These are phyloP conservation scores for Boletus coccyginus DNA, from an alignment of 768 basidiomycete genomes.

Conservation along the genomic window DNA sequence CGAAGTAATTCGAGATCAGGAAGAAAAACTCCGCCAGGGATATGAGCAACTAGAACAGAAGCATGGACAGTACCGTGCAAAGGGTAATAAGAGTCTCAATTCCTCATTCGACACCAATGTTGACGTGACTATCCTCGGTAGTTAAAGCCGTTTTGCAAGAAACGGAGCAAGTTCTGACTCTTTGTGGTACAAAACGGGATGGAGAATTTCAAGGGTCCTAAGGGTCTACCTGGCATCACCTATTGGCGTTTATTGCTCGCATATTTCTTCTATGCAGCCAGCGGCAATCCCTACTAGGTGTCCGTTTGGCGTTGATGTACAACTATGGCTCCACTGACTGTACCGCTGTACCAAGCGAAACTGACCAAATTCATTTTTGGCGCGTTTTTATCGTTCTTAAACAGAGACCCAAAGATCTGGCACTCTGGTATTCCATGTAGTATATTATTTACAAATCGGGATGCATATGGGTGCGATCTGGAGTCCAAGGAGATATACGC, in stretches of 20 bases:
- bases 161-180: conserved; percentile 41
- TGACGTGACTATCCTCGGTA: conserved; percentile 18
- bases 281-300: background rate
- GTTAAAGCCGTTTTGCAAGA: conserved; percentile 44
- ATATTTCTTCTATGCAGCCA: background rate
- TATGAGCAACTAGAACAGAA: conserved; percentile 41
- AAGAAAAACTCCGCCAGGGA: conserved; percentile 37
- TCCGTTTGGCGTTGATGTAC: background rate
- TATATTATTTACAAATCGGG: background rate
- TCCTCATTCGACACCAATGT: background rate
- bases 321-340: background rate
- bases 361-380: background rate
- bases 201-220: conserved; percentile 14
- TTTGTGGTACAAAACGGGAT: conserved; percentile 46
- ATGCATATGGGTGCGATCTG: background rate
- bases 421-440: background rate
- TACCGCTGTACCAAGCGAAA: background rate
- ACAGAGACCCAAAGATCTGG: background rate
- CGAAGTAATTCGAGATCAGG: conserved; percentile 39
- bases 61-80: conserved; percentile 41
- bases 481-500: background rate
- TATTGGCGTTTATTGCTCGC: background rate
- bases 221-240: background rate
- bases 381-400: background rate
- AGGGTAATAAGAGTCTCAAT: conserved; percentile 32